Conservation (phyloP, 23 red algal genomes). For the Gracilaria domingensis region DNA sequence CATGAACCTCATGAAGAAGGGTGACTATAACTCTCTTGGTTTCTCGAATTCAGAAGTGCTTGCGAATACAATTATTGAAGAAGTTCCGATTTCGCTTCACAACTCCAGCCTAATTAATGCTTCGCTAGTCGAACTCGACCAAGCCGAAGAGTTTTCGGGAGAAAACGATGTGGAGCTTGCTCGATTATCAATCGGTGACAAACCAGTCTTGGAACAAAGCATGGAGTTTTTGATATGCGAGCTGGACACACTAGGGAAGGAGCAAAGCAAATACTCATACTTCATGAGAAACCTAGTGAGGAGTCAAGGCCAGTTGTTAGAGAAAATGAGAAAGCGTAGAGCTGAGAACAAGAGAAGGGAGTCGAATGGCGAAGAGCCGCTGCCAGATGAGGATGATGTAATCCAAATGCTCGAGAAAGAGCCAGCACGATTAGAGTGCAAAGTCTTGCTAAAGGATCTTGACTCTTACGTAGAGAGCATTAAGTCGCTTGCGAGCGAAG, state of each 20-base stretch:
- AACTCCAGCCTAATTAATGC: constrained; percentile 80
- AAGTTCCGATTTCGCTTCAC: constrained; percentile 84
- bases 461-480: constrained; percentile 75
- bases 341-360: constrained; percentile 75
- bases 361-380: constrained; percentile 75
- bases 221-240: constrained; percentile 87
- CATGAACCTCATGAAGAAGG: constrained; percentile 73
- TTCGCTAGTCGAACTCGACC: constrained; percentile 79
- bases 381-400: constrained; percentile 87
- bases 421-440: constrained; percentile 80
- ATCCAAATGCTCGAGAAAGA: constrained; percentile 79
- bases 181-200: constrained; percentile 77
- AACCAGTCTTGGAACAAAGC: constrained; percentile 85
- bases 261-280: constrained; percentile 93
- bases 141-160: constrained; percentile 65
- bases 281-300: constrained; percentile 89
- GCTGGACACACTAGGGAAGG: constrained; percentile 87
- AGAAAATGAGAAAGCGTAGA: constrained; percentile 87
- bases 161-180: constrained; percentile 79
- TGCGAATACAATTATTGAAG: constrained; percentile 79
- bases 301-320: constrained; percentile 65
- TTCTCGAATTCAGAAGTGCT: constrained; percentile 55
- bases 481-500: constrained; percentile 77
- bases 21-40: constrained; percentile 74
- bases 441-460: constrained; percentile 80